Evolutionary conservation across 2,329 filamentous ascomycete species (phyloP).

Genomic region (Calonectria hawksworthii): DNA sequence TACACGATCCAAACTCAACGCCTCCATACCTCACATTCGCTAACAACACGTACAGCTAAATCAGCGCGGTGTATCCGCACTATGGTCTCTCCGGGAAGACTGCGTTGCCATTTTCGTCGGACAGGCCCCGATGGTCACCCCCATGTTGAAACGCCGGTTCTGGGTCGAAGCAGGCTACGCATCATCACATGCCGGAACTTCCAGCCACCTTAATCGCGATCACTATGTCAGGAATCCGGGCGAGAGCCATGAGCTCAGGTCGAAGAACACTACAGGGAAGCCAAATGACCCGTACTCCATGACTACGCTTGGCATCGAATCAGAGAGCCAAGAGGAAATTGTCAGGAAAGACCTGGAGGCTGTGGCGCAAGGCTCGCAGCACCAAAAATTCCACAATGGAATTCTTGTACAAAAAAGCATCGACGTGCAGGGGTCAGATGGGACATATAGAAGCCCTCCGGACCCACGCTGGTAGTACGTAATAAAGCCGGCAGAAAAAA

Average conservation of each 20-base stretch:
- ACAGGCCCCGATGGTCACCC: background rate
- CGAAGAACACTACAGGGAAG: background rate
- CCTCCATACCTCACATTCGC: background rate
- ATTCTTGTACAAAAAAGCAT: constrained; percentile 3
- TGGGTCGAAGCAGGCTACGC: background rate
- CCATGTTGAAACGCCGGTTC: background rate
- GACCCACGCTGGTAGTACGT: constrained; percentile 2
- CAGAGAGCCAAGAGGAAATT: constrained; percentile 1
- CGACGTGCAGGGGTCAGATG: background rate
- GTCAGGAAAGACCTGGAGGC: background rate
- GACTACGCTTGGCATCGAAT: background rate
- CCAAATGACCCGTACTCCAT: background rate
- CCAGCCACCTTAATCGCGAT: background rate
- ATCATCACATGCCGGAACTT: background rate
- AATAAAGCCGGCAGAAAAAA: background rate
- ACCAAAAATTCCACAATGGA: background rate
- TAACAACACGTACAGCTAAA: background rate
- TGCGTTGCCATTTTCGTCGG: background rate
- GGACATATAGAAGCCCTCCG: background rate
- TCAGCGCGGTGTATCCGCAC: background rate
- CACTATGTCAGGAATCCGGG: background rate
- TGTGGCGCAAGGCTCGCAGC: background rate
- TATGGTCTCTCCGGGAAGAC: background rate
- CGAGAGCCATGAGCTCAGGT: background rate
- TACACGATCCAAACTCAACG: background rate